phyloP scores from a whole-genome alignment of 192 early-diverging fungal species.

The Umbelopsis sp. region DNA sequence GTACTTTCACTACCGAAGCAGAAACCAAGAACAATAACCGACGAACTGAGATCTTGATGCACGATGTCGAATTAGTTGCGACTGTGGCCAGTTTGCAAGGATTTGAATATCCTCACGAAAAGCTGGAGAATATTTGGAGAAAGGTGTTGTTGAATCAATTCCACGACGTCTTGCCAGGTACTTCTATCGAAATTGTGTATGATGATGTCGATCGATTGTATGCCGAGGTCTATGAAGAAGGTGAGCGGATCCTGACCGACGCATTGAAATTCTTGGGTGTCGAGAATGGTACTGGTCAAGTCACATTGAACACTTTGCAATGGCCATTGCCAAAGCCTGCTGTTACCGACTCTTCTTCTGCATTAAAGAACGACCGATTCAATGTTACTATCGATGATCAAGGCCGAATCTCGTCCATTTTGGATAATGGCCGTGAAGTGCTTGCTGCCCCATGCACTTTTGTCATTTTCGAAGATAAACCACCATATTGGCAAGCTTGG shows the following conservation, averaged over 20 bases:
- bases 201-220: slow-evolving; percentile 65
- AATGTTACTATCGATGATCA: slow-evolving; percentile 3
- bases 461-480: slow-evolving; percentile 4
- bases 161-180: slow-evolving; percentile 94
- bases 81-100: slow-evolving; percentile 38
- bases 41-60: slow-evolving; percentile 74
- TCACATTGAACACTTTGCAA: slow-evolving; percentile 8
- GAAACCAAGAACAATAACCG: slow-evolving; percentile 82
- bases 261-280: slow-evolving; percentile 6
- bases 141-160: slow-evolving; percentile 90
- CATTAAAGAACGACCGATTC: slow-evolving; percentile 16
- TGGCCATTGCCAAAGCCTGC: slow-evolving; percentile 1
- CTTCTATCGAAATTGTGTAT: slow-evolving; percentile 85
- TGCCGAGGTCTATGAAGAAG: slow-evolving; percentile 13
- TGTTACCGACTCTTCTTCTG: not conserved
- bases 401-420: slow-evolving; percentile 4
- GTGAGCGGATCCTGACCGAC: slow-evolving; percentile 3
- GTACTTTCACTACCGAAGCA: slow-evolving; percentile 92
- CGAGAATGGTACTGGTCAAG: not conserved
- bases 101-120: slow-evolving; percentile 64
- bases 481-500: slow-evolving; percentile 12
- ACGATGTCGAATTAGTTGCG: slow-evolving; percentile 76
- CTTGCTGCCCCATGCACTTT: slow-evolving; percentile 2
- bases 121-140: slow-evolving; percentile 85
- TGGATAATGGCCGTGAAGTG: slow-evolving; percentile 2